Conservation (phyloP, 2,329 filamentous ascomycete species). For the Arthrobotrys sinensis region DNA sequence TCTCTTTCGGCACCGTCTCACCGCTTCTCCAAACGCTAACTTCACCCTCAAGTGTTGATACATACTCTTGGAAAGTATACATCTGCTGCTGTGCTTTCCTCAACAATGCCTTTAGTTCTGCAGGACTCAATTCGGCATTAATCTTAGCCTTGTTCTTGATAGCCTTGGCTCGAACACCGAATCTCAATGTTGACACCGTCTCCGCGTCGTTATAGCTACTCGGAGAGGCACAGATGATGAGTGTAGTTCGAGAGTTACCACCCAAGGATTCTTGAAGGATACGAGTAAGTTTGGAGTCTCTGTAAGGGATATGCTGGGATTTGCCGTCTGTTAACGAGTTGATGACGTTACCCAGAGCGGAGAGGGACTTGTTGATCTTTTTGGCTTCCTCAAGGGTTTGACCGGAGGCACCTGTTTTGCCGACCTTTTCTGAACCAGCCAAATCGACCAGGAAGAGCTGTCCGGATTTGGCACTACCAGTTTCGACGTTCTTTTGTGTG, state of each 20-base stretch:
- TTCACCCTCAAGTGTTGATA: conserved; percentile 85
- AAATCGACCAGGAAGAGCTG: conserved; percentile 98
- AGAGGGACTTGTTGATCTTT: conserved; percentile 98
- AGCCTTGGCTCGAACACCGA: conserved; percentile 98
- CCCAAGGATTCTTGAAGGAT: conserved; percentile 96
- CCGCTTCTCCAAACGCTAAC: conserved; percentile 89
- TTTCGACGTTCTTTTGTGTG: conserved; percentile 90
- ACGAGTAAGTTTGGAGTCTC: conserved; percentile 96
- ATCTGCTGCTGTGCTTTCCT: conserved; percentile 93
- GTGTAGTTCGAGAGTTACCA: conserved; percentile 99
- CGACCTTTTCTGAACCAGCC: conserved; percentile 94
- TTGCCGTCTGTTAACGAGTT: conserved; percentile 98
- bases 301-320: conserved; percentile 96
- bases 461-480: conserved; percentile 91
- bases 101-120: conserved; percentile 92
- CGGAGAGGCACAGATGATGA: conserved; percentile 98
- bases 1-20: conserved; percentile 88
- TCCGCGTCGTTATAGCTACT: conserved; percentile 98
- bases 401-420: conserved; percentile 96
- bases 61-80: conserved; percentile 88
- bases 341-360: conserved; percentile 96
- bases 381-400: conserved; percentile 93
- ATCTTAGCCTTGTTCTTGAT: conserved; percentile 99
- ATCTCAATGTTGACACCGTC: conserved; percentile 96
- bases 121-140: conserved; percentile 95